Conservation (phyloP, 305 asterid genomes). For the Rubia peregrina region DNA sequence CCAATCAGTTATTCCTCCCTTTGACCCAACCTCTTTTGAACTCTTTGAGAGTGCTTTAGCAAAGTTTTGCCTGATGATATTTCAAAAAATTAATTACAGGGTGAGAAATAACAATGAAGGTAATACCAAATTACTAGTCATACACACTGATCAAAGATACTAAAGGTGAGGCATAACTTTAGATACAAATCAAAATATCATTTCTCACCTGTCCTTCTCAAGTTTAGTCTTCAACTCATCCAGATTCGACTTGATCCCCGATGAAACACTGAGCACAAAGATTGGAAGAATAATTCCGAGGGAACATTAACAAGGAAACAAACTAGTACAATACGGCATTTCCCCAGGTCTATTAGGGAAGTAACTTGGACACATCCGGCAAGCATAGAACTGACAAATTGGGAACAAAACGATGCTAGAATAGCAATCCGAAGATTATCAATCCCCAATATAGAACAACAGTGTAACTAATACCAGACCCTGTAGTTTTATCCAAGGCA, state of each 20-base stretch:
- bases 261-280: conserved; percentile 51
- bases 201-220: conserved; percentile 83
- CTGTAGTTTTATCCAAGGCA: neutral
- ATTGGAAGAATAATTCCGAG: conserved; percentile 12
- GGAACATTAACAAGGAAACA: neutral
- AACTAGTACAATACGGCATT: neutral
- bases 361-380: neutral
- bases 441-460: neutral
- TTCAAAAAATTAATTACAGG: neutral
- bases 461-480: neutral
- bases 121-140: neutral
- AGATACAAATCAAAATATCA: neutral
- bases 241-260: conserved; percentile 61
- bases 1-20: conserved; percentile 16
- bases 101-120: conserved; percentile 18
- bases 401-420: neutral
- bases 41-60: conserved; percentile 76
- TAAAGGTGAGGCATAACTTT: neutral
- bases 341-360: neutral
- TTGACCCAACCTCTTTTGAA: conserved; percentile 69
- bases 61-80: conserved; percentile 65
- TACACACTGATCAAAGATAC: neutral
- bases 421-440: neutral
- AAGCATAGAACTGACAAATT: neutral
- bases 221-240: conserved; percentile 70